phyloP scores from a whole-genome alignment of 371 early-diverging fungal species.

The Phascolomyces articulosus region DNA sequence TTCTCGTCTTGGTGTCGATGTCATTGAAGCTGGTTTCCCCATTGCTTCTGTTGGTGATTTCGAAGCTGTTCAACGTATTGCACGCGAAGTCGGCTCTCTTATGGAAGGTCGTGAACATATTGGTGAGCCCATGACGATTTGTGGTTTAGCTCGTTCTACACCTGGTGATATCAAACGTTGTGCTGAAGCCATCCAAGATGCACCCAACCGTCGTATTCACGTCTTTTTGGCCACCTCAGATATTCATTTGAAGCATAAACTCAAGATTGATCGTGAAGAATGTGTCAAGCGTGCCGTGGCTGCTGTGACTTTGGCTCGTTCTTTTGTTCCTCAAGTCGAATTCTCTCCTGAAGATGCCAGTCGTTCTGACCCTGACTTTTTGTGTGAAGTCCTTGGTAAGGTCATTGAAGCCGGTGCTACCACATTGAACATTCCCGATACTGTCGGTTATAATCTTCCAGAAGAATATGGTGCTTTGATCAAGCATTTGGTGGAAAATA shows the following conservation, averaged over 20 bases:
- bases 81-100: conserved; percentile 87
- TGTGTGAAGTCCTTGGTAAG: conserved; percentile 81
- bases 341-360: conserved; percentile 96
- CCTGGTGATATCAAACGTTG: conserved; percentile 87
- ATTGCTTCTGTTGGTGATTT: conserved; percentile 94
- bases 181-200: conserved; percentile 84
- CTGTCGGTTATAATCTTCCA: conserved; percentile 94
- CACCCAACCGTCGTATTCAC: conserved; percentile 90
- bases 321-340: conserved; percentile 87
- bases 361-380: conserved; percentile 85
- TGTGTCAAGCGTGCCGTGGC: conserved; percentile 85
- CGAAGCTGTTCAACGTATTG: conserved; percentile 92
- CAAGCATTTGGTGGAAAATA: conserved; percentile 77
- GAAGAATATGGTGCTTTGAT: conserved; percentile 88
- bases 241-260: conserved; percentile 92
- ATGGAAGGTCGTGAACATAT: conserved; percentile 81
- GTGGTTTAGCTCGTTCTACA: conserved; percentile 90
- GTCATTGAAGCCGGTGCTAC: conserved; percentile 95
- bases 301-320: conserved; percentile 80
- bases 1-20: conserved; percentile 90
- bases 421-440: conserved; percentile 96
- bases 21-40: conserved; percentile 95
- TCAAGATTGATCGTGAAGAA: conserved; percentile 86
- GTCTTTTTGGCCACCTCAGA: conserved; percentile 96
- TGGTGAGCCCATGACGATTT: conserved; percentile 83